phyloP scores from a whole-genome alignment of 2,329 filamentous ascomycete species.

The Albophoma yamanashiensis region DNA sequence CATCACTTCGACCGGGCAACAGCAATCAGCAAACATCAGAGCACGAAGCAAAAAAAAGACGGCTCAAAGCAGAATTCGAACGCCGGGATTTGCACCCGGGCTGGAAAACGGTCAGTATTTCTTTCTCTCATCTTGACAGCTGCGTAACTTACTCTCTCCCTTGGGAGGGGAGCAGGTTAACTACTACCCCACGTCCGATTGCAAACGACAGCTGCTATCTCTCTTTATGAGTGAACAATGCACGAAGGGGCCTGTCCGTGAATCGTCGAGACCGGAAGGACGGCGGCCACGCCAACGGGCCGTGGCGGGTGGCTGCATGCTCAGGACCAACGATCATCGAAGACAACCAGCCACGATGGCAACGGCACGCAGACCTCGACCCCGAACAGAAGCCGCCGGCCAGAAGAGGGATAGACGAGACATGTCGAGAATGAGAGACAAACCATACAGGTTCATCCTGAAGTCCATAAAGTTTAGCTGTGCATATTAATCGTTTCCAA shows the following conservation, averaged over 20 bases:
- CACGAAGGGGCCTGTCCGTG: background rate
- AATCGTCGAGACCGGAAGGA: background rate
- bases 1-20: background rate
- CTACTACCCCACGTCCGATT: conserved; percentile 14
- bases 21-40: background rate
- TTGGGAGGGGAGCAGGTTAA: conserved; percentile 15
- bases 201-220: background rate
- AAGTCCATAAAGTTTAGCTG: no score
- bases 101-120: conserved; percentile 4
- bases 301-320: background rate
- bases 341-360: background rate
- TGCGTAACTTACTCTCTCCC: conserved; percentile 13
- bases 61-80: conserved; percentile 7
- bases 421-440: background rate
- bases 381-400: background rate
- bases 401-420: background rate
- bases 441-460: background rate
- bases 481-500: background rate
- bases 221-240: background rate
- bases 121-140: conserved; percentile 1
- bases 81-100: conserved; percentile 15
- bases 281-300: background rate
- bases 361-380: background rate
- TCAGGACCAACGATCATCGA: background rate
- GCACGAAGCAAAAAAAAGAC: conserved; percentile 5